Percentiles rank a stretch among this genome's conserved stretches.
Evolutionary conservation across 305 asterid genomes (phyloP).

Genomic region (Solanum hybrid): DNA sequence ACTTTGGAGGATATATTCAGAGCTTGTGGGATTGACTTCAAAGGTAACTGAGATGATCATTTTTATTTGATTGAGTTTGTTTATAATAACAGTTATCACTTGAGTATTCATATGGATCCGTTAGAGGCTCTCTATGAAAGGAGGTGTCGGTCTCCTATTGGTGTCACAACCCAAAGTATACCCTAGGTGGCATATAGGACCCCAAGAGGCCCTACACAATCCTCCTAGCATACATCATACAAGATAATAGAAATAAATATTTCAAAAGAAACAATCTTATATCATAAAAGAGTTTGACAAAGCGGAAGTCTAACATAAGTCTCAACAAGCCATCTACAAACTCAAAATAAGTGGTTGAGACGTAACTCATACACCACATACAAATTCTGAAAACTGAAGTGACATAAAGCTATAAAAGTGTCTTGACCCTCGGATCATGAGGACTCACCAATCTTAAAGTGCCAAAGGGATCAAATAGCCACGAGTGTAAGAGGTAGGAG

Average conservation of each 20-base stretch:
- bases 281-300: background rate
- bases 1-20: background rate
- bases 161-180: background rate
- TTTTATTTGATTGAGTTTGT: too few species aligned
- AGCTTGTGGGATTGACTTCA: background rate
- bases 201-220: background rate
- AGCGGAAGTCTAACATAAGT: background rate
- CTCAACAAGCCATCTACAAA: background rate
- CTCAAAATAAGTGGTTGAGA: background rate
- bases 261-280: background rate
- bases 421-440: background rate
- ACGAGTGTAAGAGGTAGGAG: background rate
- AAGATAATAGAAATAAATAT: background rate
- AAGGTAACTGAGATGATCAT: background rate
- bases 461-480: background rate
- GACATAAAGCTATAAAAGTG: background rate
- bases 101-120: background rate
- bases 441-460: background rate
- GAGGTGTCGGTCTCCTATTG: background rate
- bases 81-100: background rate
- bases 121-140: background rate
- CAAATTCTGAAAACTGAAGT: background rate
- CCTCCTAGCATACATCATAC: background rate
- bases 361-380: background rate
- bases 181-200: background rate